These are phyloP conservation scores for Ormosia semicastrata DNA, from an alignment of 306 rosid genomes.

Conservation along the genomic window DNA sequence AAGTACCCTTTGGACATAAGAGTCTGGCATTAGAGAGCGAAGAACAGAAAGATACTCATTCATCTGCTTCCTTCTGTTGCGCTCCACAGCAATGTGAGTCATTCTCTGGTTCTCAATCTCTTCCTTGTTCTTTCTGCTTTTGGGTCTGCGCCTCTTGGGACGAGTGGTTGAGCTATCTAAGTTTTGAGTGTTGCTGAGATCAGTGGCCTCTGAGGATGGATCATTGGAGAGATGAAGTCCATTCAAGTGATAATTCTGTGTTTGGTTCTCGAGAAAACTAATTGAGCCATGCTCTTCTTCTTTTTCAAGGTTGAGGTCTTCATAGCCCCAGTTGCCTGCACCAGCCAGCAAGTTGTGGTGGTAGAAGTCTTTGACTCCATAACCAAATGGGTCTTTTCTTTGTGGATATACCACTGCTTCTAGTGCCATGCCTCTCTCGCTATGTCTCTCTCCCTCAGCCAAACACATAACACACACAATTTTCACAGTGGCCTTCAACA, in stretches of 20 bases:
- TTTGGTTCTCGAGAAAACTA: slow-evolving; percentile 47
- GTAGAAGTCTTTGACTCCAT: slow-evolving; percentile 59
- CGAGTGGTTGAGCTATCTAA: slow-evolving; percentile 38
- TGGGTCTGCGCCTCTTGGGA: slow-evolving; percentile 72
- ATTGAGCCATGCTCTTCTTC: slow-evolving; percentile 32
- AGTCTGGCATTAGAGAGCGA: slow-evolving; percentile 86
- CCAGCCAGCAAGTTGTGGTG: slow-evolving; percentile 44
- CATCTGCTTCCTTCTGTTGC: slow-evolving; percentile 91
- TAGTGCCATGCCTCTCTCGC: slow-evolving; percentile 56
- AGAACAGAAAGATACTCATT: slow-evolving; percentile 89
- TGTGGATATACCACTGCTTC: slow-evolving; percentile 84
- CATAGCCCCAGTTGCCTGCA: slow-evolving; percentile 33
- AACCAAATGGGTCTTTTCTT: slow-evolving; percentile 52
- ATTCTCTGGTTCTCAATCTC: slow-evolving; percentile 96
- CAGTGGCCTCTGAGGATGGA: slow-evolving; percentile 38
- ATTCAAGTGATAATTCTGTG: slow-evolving; percentile 38
- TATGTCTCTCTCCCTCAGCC: slow-evolving; percentile 15
- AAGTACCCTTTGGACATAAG: slow-evolving; percentile 91
- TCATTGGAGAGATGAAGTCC: slow-evolving; percentile 33
- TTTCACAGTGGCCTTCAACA: background rate
- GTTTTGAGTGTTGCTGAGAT: slow-evolving; percentile 22
- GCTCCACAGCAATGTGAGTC: slow-evolving; percentile 97
- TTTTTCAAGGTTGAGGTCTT: slow-evolving; percentile 21
- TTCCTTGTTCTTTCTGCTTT: slow-evolving; percentile 71
- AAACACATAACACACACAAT: slow-evolving; percentile 27